Base-by-base conservation (phyloP, 768 basidiomycete species). In the Boletus tylopilopsis region DNA sequence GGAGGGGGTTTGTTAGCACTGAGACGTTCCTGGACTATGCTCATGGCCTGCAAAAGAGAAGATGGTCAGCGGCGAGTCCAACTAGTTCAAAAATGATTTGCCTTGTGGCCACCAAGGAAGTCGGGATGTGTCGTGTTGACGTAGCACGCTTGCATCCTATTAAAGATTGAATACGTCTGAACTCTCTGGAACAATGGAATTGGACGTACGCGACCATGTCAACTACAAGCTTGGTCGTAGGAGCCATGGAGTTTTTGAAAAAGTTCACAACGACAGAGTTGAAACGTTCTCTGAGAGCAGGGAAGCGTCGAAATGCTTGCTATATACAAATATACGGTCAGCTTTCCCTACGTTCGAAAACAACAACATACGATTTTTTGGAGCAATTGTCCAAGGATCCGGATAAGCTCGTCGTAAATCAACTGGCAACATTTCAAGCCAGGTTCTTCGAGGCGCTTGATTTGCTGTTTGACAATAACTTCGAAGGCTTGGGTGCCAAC, bases 101-200 rank as follows among this genome's bases (percentile, higher is more conserved):
- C 87, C 73, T 87, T 94, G 73, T 99, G 95, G 21, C 96, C 96
- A 54, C 84, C 90, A 64, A 99, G 81, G 73, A 99, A 98, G 71
- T 99, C 96, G 2, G 96, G 96, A 66, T 99, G 96, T 1, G 95
- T 98, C 13, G 96, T 98, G 73, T 99, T 99, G 62, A 99, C 87
- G 66, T 98, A 99, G 68, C 93, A 95, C 32, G 94, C 93, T 74
- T 98, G 95, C 94, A 97, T 97, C 30, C 89, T 93, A 50, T 34
- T 19, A 45, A 46, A 42, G 46, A 33, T 13, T 29, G 42, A 21
- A 51, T 58, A 40, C 52, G 22, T 22, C 11, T 18, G 36, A 16
- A 27, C 24, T 29, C 27, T 25, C 44, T 24, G 8, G 23, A 10
- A 37, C 22, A 25, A 42, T 16, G 23, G 8, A 44, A 34, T 36